Evolutionary conservation across 257 asterid genomes (phyloP).

Genomic region (Craterostigma plantagineum): DNA sequence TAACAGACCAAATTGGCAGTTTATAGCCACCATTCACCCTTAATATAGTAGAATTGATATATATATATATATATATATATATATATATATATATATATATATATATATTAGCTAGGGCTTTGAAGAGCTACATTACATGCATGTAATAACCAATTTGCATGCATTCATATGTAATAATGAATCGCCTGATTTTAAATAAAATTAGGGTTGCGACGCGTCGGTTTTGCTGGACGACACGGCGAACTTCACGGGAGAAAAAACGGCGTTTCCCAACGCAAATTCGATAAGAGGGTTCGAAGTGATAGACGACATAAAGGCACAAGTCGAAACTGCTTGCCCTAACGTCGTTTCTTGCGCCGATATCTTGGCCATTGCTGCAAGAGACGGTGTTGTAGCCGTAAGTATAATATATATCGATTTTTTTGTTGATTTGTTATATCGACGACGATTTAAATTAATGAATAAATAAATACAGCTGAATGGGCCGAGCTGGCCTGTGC

Average conservation of each 20-base stretch:
- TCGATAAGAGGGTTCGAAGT: slow-evolving; percentile 57
- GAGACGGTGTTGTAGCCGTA: slow-evolving; percentile 50
- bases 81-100: no score
- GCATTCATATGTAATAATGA: no score
- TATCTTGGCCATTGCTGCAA: slow-evolving; percentile 49
- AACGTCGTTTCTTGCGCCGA: slow-evolving; percentile 65
- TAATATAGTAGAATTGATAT: no score
- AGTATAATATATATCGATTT: slow-evolving; percentile 7
- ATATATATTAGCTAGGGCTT: no score
- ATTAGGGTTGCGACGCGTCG: slow-evolving; percentile 73
- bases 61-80: no score
- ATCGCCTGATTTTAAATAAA: neutral
- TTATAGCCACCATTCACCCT: no score
- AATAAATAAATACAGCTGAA: slow-evolving; percentile 11
- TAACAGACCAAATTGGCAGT: no score
- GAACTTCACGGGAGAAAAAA: slow-evolving; percentile 48
- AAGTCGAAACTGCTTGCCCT: slow-evolving; percentile 30
- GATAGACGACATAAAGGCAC: slow-evolving; percentile 50
- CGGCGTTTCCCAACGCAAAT: slow-evolving; percentile 40
- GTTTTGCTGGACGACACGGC: slow-evolving; percentile 49
- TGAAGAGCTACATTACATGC: no score
- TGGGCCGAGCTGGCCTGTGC: slow-evolving; percentile 59
- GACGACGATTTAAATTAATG: no score
- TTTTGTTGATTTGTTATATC: neutral
- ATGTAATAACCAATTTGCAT: no score